A percentile compares a stretch with the other conserved stretches of the same genome.
Conservation (phyloP, 2,329 filamentous ascomycete genomes). For the Eutypa lata region DNA sequence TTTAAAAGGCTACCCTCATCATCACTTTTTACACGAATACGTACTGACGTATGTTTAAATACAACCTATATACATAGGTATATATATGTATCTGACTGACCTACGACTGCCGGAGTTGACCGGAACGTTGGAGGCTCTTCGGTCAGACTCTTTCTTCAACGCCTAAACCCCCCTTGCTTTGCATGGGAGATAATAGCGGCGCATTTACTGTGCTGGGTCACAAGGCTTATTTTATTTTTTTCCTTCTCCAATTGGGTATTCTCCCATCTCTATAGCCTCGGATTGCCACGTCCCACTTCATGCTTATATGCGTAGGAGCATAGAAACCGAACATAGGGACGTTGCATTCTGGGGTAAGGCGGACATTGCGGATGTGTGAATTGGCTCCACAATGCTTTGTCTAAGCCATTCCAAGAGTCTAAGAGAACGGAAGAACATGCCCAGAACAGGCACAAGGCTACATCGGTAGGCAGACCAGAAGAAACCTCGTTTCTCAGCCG, state of each 20-base stretch:
- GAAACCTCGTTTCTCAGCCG: background rate
- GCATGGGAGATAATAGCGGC: background rate
- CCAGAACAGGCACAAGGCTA: background rate
- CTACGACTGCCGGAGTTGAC: too few species aligned
- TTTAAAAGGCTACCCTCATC: too few species aligned
- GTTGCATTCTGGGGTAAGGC: background rate
- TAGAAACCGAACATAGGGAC: background rate
- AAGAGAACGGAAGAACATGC: background rate
- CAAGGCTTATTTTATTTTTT: background rate
- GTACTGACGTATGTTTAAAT: too few species aligned
- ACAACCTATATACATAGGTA: too few species aligned
- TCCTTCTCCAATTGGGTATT: background rate
- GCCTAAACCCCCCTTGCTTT: too few species aligned
- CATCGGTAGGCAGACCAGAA: background rate
- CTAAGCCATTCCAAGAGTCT: background rate
- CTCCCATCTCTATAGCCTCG: background rate
- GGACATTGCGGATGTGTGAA: background rate
- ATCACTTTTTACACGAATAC: too few species aligned
- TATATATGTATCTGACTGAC: too few species aligned
- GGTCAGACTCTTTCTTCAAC: too few species aligned
- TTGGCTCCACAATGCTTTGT: background rate
- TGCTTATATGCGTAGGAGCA: background rate
- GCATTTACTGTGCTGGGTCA: background rate
- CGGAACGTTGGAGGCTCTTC: too few species aligned
- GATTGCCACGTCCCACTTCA: background rate